Evolutionary conservation across 2,329 filamentous ascomycete species (phyloP), one percentile per base, ranked within the genome.

Genomic region (Fusarium sororula): DNA sequence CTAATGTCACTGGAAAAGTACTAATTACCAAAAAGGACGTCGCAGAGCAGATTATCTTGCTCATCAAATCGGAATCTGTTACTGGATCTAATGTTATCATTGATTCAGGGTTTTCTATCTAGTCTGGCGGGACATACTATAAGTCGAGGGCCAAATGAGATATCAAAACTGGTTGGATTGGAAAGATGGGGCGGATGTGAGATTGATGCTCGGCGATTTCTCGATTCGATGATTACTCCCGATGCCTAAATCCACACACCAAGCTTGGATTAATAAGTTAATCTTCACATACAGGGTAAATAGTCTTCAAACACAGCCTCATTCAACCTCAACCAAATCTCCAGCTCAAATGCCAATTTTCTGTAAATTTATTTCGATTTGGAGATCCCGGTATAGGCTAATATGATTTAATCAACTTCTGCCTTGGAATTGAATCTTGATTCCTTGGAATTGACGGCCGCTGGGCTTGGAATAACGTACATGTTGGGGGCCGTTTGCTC

Each of bases 81-180:
- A 68, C 66, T 6, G 64, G 66, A 28, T 15, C 66, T 1, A 68
- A 68, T 9, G 26, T 68, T 7, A 10, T 68, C 1, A 35, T 68
- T 1, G 66, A 68, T 13, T 55, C 66, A 0, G 66, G 66, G 1
- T 68, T 68, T 15, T 68, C 66, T 18, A 14, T 66, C 15, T 65
- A 17, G 11, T 0, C 6, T 17, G 4, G 8, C 15, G 4, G 11
- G 3, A 18, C 15, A 1, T 15, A 3, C 10, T 7, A 14, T 11
- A 20, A 3, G 15, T 7, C 15, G 5, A 20, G 17, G 3, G 8
- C 7, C 3, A 13, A 10, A 17, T 9, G 15, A n/a, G 14, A 28
- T 3, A 28, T 17, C 13, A 24, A 15, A 26, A 26, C 24, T 26
- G 24, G 24, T 26, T 26, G 24, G 24, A n/a, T 11, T 17, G 14